A percentile compares a stretch with the other conserved stretches of the same genome.
Conservation (phyloP, 140 eudicot species). For the Stevia rebaudiana region DNA sequence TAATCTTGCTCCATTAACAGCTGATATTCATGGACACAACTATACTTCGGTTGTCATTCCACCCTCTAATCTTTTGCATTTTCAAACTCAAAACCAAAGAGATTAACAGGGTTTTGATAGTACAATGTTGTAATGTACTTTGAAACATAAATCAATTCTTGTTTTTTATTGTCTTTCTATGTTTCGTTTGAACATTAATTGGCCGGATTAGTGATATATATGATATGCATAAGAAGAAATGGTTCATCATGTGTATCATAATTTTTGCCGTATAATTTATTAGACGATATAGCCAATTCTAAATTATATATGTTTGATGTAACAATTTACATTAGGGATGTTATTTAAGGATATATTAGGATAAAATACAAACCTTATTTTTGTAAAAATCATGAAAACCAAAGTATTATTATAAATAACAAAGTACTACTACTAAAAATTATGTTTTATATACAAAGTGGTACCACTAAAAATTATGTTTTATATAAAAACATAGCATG, state of each 20-base stretch:
- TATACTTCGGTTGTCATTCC: conserved; percentile 18
- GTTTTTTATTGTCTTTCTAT: not conserved
- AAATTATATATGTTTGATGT: not conserved
- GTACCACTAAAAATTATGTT: too few species aligned
- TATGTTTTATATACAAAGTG: too few species aligned
- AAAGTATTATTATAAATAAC: too few species aligned
- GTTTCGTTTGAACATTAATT: not conserved
- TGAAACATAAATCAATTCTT: not conserved
- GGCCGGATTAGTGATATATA: too few species aligned
- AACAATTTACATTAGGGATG: not conserved
- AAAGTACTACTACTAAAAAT: too few species aligned
- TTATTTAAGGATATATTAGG: too few species aligned
- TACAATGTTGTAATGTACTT: not conserved
- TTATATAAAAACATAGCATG: too few species aligned
- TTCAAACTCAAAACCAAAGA: conserved; percentile 26
- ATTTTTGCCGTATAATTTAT: not conserved
- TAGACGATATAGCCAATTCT: not conserved
- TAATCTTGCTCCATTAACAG: conserved; percentile 28
- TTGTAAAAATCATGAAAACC: too few species aligned
- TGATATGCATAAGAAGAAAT: not conserved
- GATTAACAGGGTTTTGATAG: conserved; percentile 12
- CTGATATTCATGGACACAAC: conserved; percentile 26
- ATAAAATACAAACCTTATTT: too few species aligned
- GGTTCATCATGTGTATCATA: not conserved
- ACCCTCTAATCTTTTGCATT: conserved; percentile 21